Conservation (phyloP, 768 basidiomycete species). For the Pisolithus tinctorius region DNA sequence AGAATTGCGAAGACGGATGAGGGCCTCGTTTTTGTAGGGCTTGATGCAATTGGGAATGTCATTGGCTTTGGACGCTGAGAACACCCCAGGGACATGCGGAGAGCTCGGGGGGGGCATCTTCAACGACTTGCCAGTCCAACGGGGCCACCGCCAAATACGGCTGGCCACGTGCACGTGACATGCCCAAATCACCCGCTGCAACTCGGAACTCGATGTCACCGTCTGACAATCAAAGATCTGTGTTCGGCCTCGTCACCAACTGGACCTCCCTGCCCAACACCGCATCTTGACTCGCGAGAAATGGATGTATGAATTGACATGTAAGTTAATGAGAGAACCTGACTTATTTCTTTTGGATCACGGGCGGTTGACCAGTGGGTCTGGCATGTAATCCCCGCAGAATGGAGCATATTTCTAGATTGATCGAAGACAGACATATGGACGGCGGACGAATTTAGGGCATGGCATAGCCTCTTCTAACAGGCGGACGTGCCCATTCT, state of each 20-base stretch:
- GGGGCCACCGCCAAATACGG: no score
- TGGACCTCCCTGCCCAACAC: no score
- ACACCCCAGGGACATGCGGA: conserved; percentile 6
- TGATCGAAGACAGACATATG: conserved; percentile 10
- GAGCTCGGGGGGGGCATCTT: no score
- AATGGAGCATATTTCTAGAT: conserved; percentile 2
- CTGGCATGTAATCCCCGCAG: conserved; percentile 1
- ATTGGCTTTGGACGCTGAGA: conserved; percentile 16
- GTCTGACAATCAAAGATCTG: no score
- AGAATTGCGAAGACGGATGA: conserved; percentile 34
- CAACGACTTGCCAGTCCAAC: no score
- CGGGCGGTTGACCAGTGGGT: conserved; percentile 4
- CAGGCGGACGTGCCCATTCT: no score
- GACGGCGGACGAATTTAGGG: conserved; percentile 1
- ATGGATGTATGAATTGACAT: no score
- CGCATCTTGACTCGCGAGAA: no score
- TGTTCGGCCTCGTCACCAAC: no score
- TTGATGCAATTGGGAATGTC: conserved; percentile 21
- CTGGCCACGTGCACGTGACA: no score
- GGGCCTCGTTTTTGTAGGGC: conserved; percentile 31
- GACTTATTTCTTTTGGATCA: not conserved
- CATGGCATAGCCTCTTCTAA: not conserved
- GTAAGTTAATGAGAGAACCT: conserved; percentile 6
- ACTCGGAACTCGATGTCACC: no score
- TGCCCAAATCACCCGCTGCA: no score